A percentile compares a stretch with the other conserved stretches of the same genome.
phyloP scores from a whole-genome alignment of 1,284 basidiomycete genomes.

The Apiotrichum veenhuisii region DNA sequence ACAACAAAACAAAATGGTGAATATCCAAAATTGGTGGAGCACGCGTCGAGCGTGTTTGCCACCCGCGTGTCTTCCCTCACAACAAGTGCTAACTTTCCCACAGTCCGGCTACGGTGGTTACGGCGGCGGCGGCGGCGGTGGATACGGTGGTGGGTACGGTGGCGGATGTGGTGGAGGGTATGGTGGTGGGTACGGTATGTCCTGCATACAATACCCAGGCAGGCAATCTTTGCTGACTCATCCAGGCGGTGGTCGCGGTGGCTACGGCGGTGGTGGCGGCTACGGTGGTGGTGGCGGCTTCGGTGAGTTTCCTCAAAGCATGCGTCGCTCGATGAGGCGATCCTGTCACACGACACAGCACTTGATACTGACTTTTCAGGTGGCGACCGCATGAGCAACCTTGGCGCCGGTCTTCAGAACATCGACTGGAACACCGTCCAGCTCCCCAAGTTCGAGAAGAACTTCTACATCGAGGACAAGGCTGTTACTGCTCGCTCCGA shows the following conservation, averaged over 20 bases:
- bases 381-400: slow-evolving; percentile 74
- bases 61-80: background rate
- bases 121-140: slow-evolving; percentile 35
- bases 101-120: slow-evolving; percentile 42
- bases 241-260: slow-evolving; percentile 21
- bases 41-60: background rate
- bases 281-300: slow-evolving; percentile 32
- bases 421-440: slow-evolving; percentile 76
- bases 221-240: background rate
- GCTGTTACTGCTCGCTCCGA: slow-evolving; percentile 74
- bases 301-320: slow-evolving; percentile 13
- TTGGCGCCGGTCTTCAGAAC: slow-evolving; percentile 76
- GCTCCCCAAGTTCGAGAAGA: slow-evolving; percentile 72
- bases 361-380: slow-evolving; percentile 25
- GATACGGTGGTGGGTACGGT: slow-evolving; percentile 50
- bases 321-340: too few relatives aligned
- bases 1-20: slow-evolving; percentile 15
- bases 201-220: background rate
- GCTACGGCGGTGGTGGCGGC: slow-evolving; percentile 27
- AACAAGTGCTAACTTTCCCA: background rate
- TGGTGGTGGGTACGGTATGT: slow-evolving; percentile 49
- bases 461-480: slow-evolving; percentile 92
- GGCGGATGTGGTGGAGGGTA: slow-evolving; percentile 34
- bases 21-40: slow-evolving; percentile 1
- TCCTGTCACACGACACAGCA: too few relatives aligned